These are phyloP conservation scores for Wickerhamiella brachini DNA, from an alignment of 805 yeast species.

Conservation along the genomic window DNA sequence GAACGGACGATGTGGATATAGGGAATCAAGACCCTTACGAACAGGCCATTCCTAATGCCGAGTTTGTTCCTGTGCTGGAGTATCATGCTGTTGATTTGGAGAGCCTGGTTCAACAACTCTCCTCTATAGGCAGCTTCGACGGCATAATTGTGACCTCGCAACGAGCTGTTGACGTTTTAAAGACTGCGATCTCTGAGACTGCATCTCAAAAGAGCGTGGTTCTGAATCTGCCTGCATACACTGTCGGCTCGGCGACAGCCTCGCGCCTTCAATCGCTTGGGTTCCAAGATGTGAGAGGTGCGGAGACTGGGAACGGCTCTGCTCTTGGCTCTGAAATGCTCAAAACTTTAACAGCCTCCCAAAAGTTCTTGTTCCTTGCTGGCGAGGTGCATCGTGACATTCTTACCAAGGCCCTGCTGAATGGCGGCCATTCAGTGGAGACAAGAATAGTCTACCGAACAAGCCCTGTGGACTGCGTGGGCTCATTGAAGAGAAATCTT, in stretches of 20 bases:
- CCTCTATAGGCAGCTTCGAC: conserved; percentile 30
- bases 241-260: conserved; percentile 87
- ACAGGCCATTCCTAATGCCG: conserved; percentile 29
- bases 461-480: conserved; percentile 33
- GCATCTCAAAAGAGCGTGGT: conserved; percentile 18
- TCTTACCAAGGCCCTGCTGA: conserved; percentile 47
- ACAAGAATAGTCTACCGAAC: conserved; percentile 67
- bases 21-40: conserved; percentile 56
- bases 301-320: conserved; percentile 67
- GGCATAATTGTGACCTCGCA: conserved; percentile 76
- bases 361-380: conserved; percentile 47
- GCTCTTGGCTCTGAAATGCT: conserved; percentile 52
- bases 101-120: conserved; percentile 33
- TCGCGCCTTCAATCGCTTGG: conserved; percentile 45
- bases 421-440: conserved; percentile 31
- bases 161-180: conserved; percentile 74
- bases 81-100: conserved; percentile 44
- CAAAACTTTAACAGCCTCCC: conserved; percentile 9
- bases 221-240: conserved; percentile 39
- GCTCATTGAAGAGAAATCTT: background rate
- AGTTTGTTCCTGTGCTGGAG: conserved; percentile 59
- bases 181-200: conserved; percentile 24
- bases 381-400: conserved; percentile 77
- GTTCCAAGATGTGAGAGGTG: conserved; percentile 58
- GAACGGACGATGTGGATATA: conserved; percentile 28